Evolutionary conservation across 2,329 filamentous ascomycete species (phyloP), one percentile per base, ranked within the genome.

Genomic region (Hypomyces perniciosus): DNA sequence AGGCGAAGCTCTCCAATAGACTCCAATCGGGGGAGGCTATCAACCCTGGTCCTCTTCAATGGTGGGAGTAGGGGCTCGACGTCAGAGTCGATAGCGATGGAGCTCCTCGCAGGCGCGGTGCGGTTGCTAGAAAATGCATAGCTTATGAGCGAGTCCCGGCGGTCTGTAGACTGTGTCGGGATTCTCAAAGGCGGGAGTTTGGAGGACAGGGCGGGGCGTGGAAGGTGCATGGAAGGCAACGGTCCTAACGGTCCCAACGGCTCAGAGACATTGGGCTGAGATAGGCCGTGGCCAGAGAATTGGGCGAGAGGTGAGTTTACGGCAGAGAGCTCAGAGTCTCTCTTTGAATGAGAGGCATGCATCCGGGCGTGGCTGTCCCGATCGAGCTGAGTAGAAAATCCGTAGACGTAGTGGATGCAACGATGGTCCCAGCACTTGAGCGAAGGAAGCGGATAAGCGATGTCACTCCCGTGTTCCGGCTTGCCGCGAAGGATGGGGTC

Each of bases 351-450:
- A 10, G 62, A 57, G 26, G 65, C 64, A 43, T 82, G 78, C 48
- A 76, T 68, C 54, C 67, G 71, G 38, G 69, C 60, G 61, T 83
- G 79, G 34, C 68, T 68, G 50, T 81, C 76, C 47, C 77, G 72
- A 54, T 80, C 78, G 47, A 75, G 67, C 35, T 67, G 68, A 51
- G 70, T 74, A 34, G 68, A 60, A 59, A 81, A 81, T 30, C 79
- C 79, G 56, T 82, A 83, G 35, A 82, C 74, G 62, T 80, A 82
- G 61, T 79, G 74, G 52, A 78, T 65, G 58, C 79, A 83, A 50
- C 69, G 69, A 47, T 80, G 74, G 54, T 81, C 69, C 64, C 69
- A 74, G 62, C 79, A 83, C 62, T 79, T 81, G 62, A 75, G 75
- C 8, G 75, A 59, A 30, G 59, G 62, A 45, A 56, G 47, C 44